Evolutionary conservation across 78 protist genomes (phyloP), one percentile per base, ranked within the genome.

Genomic region (Mantamonas sphyraenae): DNA sequence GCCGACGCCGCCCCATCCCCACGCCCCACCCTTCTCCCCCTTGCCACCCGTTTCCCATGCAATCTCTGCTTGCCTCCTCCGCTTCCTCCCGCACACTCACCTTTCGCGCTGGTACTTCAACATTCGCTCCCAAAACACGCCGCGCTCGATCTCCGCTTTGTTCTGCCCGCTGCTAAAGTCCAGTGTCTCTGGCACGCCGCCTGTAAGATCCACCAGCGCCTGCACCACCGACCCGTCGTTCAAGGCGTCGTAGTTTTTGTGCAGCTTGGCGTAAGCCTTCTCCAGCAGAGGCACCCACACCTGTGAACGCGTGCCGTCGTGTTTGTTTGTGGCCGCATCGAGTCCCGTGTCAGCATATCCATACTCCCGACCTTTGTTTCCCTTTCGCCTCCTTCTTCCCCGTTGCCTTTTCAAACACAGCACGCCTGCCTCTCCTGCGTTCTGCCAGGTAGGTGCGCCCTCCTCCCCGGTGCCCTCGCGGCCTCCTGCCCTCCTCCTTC

Each of bases 201-300:
- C 76, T 0, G 76, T 40, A 17, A 72, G 34, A 33, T 57, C 19
- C n/a, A 8, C 20, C n/a, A 58, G 47, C 19, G 58, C 77, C 3
- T 26, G 20, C 20, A 0, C 9, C 12, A n/a, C 19, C 34, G 2
- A 2, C 16, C 79, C 79, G 38, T 33, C 63, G 24, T 26, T 26
- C 31, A 73, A 9, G 28, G 34, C 53, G 7, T 50, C 51, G 43
- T 70, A 81, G 24, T 19, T 28, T 20, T 59, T 43, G 62, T 31
- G 55, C 53, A 67, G 1, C 67, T 71, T 61, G 31, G 77, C 77
- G 8, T 39, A 70, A 24, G 77, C 77, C 69, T 73, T 55, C 33
- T 47, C 53, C 12, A 47, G 53, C 12, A 47, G 12, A 12, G 53
- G 53, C 12, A 47, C 53, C 53, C 53, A 47, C 16, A 47, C 12